Base-by-base conservation (phyloP, 2,329 filamentous ascomycete species). In the Diaporthe sp. region DNA sequence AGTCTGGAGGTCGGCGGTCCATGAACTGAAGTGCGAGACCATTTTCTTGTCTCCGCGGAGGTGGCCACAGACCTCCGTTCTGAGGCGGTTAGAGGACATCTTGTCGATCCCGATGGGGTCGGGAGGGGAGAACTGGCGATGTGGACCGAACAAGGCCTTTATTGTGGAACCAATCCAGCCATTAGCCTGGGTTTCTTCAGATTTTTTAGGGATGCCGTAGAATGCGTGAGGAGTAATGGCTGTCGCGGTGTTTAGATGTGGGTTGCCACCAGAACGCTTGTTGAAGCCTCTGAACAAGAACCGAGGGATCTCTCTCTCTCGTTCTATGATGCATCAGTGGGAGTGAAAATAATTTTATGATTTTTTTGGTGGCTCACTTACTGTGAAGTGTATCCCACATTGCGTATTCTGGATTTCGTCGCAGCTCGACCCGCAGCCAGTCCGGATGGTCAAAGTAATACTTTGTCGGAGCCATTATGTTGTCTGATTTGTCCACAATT, bases 21-120 rank as follows among this genome's bases (percentile, higher is more conserved):
- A 60, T 2, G 33, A 60, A 19, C 57, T 60, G 57, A 60, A 60
- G 5, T 15, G 33, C 8, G 57, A 40, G 6, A 9, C 9, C 5
- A 1, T 9, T 4, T 30, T 30, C 12, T 13, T 15, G 3, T 3
- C 0, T 17, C 30, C 57, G 9, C 6, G 2, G 1, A 38, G 57
- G 5, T 60, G 57, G 5, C 8, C 22, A 15, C n/a, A 13, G 4
- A 60, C 8, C 6, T 25, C 33, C 7, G 5, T n/a, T 12, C 7
- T n/a, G 9, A 57, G 30, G 17, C 30, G 19, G 19, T 13, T 3
- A 22, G 3, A n/a, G 54, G 30, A 35, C 30, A 35, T 35, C 1
- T 1, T 25, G 0, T 19, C 15, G 17, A 45, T 5, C 2, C 17
- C 22, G 42, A 45, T 15, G 40, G 40, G 40, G 0, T 42, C 17